phyloP scores from a whole-genome alignment of 768 basidiomycete species.

The Leucocoprinus sp. region DNA sequence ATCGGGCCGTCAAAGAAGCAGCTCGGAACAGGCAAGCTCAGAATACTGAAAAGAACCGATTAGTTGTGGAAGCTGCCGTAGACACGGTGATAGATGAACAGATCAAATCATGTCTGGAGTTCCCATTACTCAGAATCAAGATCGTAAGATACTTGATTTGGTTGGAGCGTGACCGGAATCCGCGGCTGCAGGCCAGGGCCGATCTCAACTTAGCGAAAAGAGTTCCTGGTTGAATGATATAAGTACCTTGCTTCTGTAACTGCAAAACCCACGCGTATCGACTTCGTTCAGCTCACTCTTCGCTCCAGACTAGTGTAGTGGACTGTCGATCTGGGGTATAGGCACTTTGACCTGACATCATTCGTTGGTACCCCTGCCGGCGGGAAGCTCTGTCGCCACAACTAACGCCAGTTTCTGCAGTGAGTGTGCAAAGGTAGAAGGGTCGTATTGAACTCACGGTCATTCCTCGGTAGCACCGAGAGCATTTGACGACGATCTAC shows the following conservation, averaged over 20 bases:
- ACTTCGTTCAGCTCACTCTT: slow-evolving; percentile 2
- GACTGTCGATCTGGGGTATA: slow-evolving; percentile 1
- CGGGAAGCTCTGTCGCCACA: slow-evolving; percentile 3
- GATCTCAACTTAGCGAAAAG: slow-evolving; percentile 18
- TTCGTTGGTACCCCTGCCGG: background rate
- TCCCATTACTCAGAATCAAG: slow-evolving; percentile 9
- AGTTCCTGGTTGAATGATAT: slow-evolving; percentile 20
- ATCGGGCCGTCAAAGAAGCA: slow-evolving; percentile 36
- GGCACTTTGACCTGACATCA: background rate
- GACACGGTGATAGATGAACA: slow-evolving; percentile 12
- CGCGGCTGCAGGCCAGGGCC: slow-evolving; percentile 19
- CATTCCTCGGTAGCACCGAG: background rate
- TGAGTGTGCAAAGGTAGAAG: slow-evolving; percentile 2
- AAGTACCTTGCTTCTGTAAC: slow-evolving; percentile 14
- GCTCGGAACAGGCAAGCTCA: slow-evolving; percentile 38
- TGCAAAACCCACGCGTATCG: slow-evolving; percentile 6
- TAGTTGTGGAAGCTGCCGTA: slow-evolving; percentile 25
- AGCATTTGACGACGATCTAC: background rate
- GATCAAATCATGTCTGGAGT: slow-evolving; percentile 14
- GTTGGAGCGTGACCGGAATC: slow-evolving; percentile 18
- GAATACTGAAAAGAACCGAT: slow-evolving; percentile 33
- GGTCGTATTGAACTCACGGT: background rate
- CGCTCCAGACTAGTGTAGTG: background rate
- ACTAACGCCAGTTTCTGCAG: background rate
- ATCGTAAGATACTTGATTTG: slow-evolving; percentile 23